Base-by-base conservation (phyloP, 2,329 filamentous ascomycete species). In the Calonectria hongkongensis region DNA sequence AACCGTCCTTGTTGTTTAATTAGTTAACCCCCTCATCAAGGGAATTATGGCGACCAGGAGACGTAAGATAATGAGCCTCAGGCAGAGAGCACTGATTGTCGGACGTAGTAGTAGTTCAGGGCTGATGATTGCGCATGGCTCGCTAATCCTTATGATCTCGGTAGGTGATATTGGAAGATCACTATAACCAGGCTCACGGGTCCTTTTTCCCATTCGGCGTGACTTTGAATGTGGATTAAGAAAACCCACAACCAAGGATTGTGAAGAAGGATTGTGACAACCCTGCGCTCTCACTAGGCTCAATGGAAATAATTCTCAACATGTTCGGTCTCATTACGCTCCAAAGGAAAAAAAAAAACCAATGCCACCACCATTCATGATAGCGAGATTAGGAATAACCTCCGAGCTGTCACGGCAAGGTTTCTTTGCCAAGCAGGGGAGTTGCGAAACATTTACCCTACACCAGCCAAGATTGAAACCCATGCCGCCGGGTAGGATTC, bases 141-240 rank as follows among this genome's bases (percentile, higher is more conserved):
- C 25, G 39, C n/a, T 25, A 60, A 41, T 60, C 54, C 54, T 18
- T 60, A 16, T 60, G 54, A 41, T 60, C 54, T 60, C 54, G 54
- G 36, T 60, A 60, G 39, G 39, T 41, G 12, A 41, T 25, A 60
- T 60, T 60, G 25, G 54, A 16, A 8, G 12, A 39, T 18, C 21
- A 39, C 6, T 27, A 25, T 41, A 16, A 15, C 54, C 33, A 39
- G 54, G 36, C 27, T 18, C 8, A 15, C 54, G 36, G 25, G 27
- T 60, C 54, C 54, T 15, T 10, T 13, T 10, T 36, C 33, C 10
- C 10, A 9, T 13, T 60, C 39, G 10, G 13, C 13, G 54, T 60
- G 54, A 18, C 39, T 27, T 27, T 28, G 54, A 28, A 41, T 60
- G 54, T 60, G 54, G 54, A 60, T 33, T 58, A 21, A 51, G 10